Percentiles rank a stretch among this genome's conserved stretches.
phyloP scores from a whole-genome alignment of 257 asterid genomes.

The Petunia secreta region DNA sequence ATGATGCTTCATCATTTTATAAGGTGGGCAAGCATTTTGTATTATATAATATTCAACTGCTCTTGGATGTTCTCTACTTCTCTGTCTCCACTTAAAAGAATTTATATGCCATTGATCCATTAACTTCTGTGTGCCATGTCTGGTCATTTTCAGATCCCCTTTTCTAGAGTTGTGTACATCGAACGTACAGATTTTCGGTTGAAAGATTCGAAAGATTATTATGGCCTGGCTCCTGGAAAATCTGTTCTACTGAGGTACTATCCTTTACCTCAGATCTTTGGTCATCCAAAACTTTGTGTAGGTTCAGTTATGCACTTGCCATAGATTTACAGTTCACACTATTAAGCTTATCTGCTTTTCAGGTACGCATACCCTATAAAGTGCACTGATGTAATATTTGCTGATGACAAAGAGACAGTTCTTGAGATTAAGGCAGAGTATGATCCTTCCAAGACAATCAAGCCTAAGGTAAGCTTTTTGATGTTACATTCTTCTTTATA shows the following conservation, averaged over 20 bases:
- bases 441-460: constrained; percentile 75
- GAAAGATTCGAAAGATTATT: constrained; percentile 92
- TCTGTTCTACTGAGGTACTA: constrained; percentile 82
- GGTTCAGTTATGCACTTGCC: not conserved
- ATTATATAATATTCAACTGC: not conserved
- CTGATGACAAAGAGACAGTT: constrained; percentile 66
- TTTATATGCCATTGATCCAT: not conserved
- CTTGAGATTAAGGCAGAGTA: constrained; percentile 77
- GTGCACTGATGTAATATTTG: constrained; percentile 73
- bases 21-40: constrained; percentile 49
- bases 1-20: constrained; percentile 64
- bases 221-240: constrained; percentile 98
- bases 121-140: constrained; percentile 16
- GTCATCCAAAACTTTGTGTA: not conserved
- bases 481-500: not conserved
- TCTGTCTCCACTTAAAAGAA: not conserved
- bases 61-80: constrained; percentile 14
- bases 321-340: constrained; percentile 18
- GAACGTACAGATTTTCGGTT: constrained; percentile 80
- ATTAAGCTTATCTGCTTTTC: constrained; percentile 28
- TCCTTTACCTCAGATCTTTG: not conserved
- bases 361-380: constrained; percentile 94
- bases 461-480: constrained; percentile 71
- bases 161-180: constrained; percentile 82
- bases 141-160: constrained; percentile 64